Percentiles rank a stretch among this genome's conserved stretches.
Conservation (phyloP, 352 stramenopile genomes). For the Phytophthora colocasiae region DNA sequence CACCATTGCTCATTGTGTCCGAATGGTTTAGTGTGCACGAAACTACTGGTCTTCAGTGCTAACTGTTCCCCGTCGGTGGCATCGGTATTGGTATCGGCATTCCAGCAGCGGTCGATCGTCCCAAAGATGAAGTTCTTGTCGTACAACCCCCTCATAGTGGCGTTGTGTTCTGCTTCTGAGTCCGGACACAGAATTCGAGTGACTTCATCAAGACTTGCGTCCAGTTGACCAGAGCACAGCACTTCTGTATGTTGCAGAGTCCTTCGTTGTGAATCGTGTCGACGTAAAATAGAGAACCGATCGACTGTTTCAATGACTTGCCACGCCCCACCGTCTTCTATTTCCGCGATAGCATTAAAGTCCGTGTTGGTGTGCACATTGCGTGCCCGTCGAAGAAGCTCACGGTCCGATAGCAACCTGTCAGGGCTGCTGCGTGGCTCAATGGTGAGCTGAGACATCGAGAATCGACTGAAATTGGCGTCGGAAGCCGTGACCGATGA, state of each 20-base stretch:
- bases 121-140: conserved; percentile 37
- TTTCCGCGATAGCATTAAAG: conserved; percentile 9
- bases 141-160: conserved; percentile 37
- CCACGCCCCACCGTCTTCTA: conserved; percentile 9
- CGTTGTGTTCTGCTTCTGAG: conserved; percentile 27
- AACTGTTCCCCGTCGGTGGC: conserved; percentile 17
- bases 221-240: conserved; percentile 25
- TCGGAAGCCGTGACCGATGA: conserved; percentile 1
- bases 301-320: conserved; percentile 9
- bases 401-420: background rate
- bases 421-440: background rate
- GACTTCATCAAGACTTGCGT: conserved; percentile 35
- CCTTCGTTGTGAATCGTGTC: background rate
- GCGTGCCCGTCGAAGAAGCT: conserved; percentile 18
- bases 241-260: conserved; percentile 10
- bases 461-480: conserved; percentile 1
- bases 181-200: conserved; percentile 19
- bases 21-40: conserved; percentile 16
- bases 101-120: conserved; percentile 22
- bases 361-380: conserved; percentile 10
- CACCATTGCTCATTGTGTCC: conserved; percentile 31
- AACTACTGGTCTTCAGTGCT: conserved; percentile 36
- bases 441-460: conserved; percentile 3
- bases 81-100: background rate
- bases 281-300: conserved; percentile 17